Conservation (phyloP, 192 early-diverging fungal species). For the Backusella mclennaniae region DNA sequence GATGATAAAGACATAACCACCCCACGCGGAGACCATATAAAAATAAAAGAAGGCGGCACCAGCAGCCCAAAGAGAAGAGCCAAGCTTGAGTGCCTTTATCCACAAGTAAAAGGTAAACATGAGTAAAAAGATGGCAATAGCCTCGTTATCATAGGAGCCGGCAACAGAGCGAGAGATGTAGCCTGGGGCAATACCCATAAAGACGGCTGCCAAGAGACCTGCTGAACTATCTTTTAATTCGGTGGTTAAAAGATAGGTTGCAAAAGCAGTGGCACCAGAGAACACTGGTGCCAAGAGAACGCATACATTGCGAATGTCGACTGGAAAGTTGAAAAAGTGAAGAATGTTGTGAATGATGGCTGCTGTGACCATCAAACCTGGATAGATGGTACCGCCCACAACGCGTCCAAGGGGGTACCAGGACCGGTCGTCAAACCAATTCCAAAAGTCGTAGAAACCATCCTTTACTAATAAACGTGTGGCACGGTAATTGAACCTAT, state of each 20-base stretch:
- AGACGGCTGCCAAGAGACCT: slow-evolving; percentile 94
- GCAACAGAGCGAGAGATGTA: slow-evolving; percentile 99
- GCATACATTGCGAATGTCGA: slow-evolving; percentile 98
- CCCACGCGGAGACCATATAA: slow-evolving; percentile 99
- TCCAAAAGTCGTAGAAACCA: slow-evolving; percentile 98
- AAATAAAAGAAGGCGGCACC: slow-evolving; percentile 94
- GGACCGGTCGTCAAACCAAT: slow-evolving; percentile 98
- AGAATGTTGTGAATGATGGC: slow-evolving; percentile 94
- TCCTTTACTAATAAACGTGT: slow-evolving; percentile 90
- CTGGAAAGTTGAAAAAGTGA: slow-evolving; percentile 90
- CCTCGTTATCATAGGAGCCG: slow-evolving; percentile 99
- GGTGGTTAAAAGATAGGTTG: slow-evolving; percentile 89
- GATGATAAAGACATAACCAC: slow-evolving; percentile 99
- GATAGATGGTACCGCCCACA: slow-evolving; percentile 99
- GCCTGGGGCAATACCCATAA: slow-evolving; percentile 97
- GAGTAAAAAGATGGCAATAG: slow-evolving; percentile 98
- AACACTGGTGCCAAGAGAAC: slow-evolving; percentile 97
- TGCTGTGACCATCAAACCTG: slow-evolving; percentile 98
- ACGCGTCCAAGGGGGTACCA: slow-evolving; percentile 99
- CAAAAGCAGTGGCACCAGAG: slow-evolving; percentile 93
- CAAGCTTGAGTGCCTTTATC: slow-evolving; percentile 95
- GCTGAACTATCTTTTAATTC: slow-evolving; percentile 92
- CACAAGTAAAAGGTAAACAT: slow-evolving; percentile 98
- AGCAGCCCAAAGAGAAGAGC: slow-evolving; percentile 87
- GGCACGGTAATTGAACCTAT: slow-evolving; percentile 95